Evolutionary conservation across 257 asterid species (phyloP).

Genomic region (Vinca minor): DNA sequence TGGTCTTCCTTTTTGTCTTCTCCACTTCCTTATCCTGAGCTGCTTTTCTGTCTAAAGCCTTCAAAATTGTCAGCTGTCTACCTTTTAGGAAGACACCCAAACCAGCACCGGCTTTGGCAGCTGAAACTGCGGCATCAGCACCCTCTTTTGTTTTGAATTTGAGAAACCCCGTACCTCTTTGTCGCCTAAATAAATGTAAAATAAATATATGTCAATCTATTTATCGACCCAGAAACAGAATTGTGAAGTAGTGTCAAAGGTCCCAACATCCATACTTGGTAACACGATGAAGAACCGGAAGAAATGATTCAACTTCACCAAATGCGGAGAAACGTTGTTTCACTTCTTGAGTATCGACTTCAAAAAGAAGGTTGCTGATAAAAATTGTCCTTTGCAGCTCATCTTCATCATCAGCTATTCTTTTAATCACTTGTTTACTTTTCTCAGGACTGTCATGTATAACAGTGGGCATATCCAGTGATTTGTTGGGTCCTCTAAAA

Average conservation of each 20-base stretch:
- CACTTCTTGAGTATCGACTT: conserved; percentile 61
- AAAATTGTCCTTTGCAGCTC: conserved; percentile 76
- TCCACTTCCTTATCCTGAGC: conserved; percentile 73
- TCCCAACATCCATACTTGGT: conserved; percentile 54
- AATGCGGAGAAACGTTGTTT: conserved; percentile 70
- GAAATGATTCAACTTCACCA: conserved; percentile 71
- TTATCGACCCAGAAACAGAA: neutral
- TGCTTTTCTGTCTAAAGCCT: conserved; percentile 74
- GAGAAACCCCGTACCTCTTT: conserved; percentile 96
- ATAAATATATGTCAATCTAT: conserved; percentile 2
- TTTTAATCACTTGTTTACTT: conserved; percentile 25
- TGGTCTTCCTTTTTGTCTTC: conserved; percentile 62
- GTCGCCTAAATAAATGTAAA: conserved; percentile 53
- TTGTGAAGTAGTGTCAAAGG: conserved; percentile 9
- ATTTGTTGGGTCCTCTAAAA: conserved; percentile 23
- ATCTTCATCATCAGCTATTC: conserved; percentile 42
- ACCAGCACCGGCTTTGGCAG: conserved; percentile 48
- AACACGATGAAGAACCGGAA: conserved; percentile 76
- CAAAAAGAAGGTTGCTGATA: conserved; percentile 83
- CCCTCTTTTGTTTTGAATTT: conserved; percentile 64
- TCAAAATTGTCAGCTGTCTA: conserved; percentile 64
- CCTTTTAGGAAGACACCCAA: conserved; percentile 72
- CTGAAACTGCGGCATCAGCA: conserved; percentile 66
- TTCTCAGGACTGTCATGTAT: conserved; percentile 9
- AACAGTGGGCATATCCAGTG: conserved; percentile 18